Conservation (phyloP, 1,284 basidiomycete genomes). For the Gomphus bonarii region DNA sequence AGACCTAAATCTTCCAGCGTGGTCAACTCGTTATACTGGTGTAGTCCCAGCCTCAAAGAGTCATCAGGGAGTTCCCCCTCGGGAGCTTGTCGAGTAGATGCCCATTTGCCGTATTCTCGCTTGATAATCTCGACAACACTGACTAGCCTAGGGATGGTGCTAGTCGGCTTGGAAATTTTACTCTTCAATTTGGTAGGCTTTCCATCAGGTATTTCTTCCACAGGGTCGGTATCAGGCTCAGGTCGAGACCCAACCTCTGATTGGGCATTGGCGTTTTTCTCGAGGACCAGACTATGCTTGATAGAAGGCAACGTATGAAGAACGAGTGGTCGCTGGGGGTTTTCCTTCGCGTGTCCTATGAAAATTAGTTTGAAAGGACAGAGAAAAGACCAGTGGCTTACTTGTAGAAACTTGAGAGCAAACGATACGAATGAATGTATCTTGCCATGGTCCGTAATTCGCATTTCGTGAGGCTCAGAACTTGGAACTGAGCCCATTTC, state of each 20-base stretch:
- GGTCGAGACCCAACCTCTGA: slow-evolving; percentile 10
- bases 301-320: slow-evolving; percentile 55
- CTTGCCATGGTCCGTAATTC: slow-evolving; percentile 58
- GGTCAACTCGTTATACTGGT: slow-evolving; percentile 74
- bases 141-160: slow-evolving; percentile 55
- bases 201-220: slow-evolving; percentile 12
- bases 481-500: not conserved
- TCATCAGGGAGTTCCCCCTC: slow-evolving; percentile 28
- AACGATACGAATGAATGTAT: slow-evolving; percentile 51
- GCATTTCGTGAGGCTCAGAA: slow-evolving; percentile 29
- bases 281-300: slow-evolving; percentile 9
- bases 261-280: not conserved
- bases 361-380: slow-evolving; percentile 1
- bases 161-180: slow-evolving; percentile 26
- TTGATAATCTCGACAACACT: slow-evolving; percentile 80
- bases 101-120: slow-evolving; percentile 45
- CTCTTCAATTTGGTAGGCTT: slow-evolving; percentile 9
- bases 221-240: slow-evolving; percentile 6
- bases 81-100: slow-evolving; percentile 19
- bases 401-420: slow-evolving; percentile 54
- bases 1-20: slow-evolving; percentile 37
- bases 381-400: slow-evolving; percentile 17
- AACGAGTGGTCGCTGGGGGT: slow-evolving; percentile 43
- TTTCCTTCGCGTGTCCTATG: slow-evolving; percentile 30
- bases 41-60: slow-evolving; percentile 39